Base-by-base conservation (phyloP, 2,329 filamentous ascomycete species). In the Ophiostoma piceae region DNA sequence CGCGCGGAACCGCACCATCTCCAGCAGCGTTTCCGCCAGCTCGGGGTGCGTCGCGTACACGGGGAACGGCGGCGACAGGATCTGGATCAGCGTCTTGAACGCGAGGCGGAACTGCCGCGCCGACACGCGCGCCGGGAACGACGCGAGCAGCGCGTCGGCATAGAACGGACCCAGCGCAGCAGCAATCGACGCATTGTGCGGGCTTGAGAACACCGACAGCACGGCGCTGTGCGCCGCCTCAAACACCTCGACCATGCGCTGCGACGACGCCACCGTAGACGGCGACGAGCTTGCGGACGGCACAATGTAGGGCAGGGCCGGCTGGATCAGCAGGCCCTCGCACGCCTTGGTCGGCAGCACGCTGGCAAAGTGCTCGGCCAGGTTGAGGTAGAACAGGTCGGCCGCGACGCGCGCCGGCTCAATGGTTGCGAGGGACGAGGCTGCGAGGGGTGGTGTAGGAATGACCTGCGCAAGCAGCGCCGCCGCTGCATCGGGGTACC, bases 371-470 rank as follows among this genome's bases (percentile, higher is more conserved):
- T 96, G 92, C 77, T 97, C 94, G 1, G 91, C 89, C 0, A 90
- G 87, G 76, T 96, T 95, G 72, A 97, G 85, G 79, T 96, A 96
- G 81, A 92, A 97, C 19, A 96, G 85, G 76, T 95, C 91, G n/a
- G 71, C 64, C 8, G 66, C 66, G 3, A 54, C 26, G 26, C 41
- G 66, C 19, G 26, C 1, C 92, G 81, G 5, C 90, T 87, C 73
- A 90, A 85, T 6, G 81, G 79, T 0, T 9, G 32, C 60, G 35
- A 65, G 7, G 2, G 41, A 22, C 9, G 66, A 29, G 1, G 67
- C 29, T 4, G 29, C 22, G 5, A 51, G n/a, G 0, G 70, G n/a
- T 29, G 66, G 37, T 7, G 60, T 9, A 1, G 68, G 22, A 1
- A 84, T 83, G 67, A 90, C 89, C 26, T 85, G 84, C 72, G 83